Conservation (phyloP, 2,329 filamentous ascomycete genomes). For the Neonectria ditissima region DNA sequence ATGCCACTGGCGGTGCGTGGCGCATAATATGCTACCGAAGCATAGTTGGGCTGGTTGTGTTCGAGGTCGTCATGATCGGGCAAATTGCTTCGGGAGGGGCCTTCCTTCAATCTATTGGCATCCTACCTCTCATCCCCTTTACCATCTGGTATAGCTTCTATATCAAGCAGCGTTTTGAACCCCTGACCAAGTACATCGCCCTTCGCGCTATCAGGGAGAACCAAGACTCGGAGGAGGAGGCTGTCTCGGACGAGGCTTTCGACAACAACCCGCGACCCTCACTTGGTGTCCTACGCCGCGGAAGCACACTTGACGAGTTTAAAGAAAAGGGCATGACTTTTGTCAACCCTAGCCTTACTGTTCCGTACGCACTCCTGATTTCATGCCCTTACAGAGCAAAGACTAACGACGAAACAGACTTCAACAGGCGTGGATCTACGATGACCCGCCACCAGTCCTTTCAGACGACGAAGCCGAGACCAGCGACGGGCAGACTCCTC, state of each 20-base stretch:
- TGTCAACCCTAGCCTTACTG: conserved; percentile 79
- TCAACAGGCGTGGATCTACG: conserved; percentile 77
- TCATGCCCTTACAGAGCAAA: conserved; percentile 6
- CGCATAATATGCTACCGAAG: conserved; percentile 95
- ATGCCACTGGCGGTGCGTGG: conserved; percentile 94
- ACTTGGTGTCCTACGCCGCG: conserved; percentile 59
- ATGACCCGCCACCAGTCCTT: conserved; percentile 61
- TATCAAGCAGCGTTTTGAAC: conserved; percentile 84
- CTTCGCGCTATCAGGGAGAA: conserved; percentile 80
- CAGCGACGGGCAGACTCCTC: conserved; percentile 40
- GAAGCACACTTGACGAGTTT: conserved; percentile 78
- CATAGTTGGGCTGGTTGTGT: conserved; percentile 86
- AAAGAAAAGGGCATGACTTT: conserved; percentile 77
- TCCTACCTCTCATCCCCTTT: conserved; percentile 80
- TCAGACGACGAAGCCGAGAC: conserved; percentile 44
- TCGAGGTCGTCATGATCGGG: conserved; percentile 91
- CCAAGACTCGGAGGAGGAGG: conserved; percentile 56
- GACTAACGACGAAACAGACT: conserved; percentile 59
- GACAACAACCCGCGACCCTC: conserved; percentile 53
- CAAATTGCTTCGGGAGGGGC: conserved; percentile 81
- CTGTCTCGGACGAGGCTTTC: conserved; percentile 52
- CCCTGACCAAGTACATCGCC: conserved; percentile 92
- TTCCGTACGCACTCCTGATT: conserved; percentile 65
- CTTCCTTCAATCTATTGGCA: conserved; percentile 77
- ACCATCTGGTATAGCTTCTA: conserved; percentile 93